A percentile compares a stretch with the other conserved stretches of the same genome.
Conservation (phyloP, 768 basidiomycete species). For the Termitomyces sp. region DNA sequence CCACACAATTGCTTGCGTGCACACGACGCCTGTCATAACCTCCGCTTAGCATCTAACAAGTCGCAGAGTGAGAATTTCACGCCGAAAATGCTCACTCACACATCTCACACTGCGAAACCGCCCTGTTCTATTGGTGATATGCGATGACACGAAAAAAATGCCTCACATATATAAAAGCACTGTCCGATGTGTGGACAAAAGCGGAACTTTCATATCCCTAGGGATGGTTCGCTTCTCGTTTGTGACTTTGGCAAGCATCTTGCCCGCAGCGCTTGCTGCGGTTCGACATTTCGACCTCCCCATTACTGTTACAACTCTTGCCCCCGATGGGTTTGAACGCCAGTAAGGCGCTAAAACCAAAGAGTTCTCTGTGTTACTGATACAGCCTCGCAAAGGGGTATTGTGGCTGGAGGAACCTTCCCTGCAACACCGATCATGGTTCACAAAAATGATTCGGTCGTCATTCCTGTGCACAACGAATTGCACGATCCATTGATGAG, state of each 20-base stretch:
- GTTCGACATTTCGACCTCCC: conserved; percentile 15
- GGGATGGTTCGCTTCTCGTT: conserved; percentile 13
- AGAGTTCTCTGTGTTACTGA: background rate
- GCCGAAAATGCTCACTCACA: conserved; percentile 1
- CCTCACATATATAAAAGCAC: conserved; percentile 15
- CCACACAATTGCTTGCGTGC: background rate
- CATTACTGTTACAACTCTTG: conserved; percentile 8
- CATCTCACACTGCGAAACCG: conserved; percentile 13
- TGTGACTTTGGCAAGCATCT: conserved; percentile 7
- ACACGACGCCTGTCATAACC: conserved; percentile 1
- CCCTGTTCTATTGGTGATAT: conserved; percentile 10
- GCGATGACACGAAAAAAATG: conserved; percentile 5
- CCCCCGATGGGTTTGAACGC: conserved; percentile 16
- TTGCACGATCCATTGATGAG: conserved; percentile 18
- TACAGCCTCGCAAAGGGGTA: conserved; percentile 4
- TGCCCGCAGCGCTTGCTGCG: conserved; percentile 15
- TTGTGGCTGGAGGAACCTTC: conserved; percentile 17
- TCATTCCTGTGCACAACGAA: conserved; percentile 17
- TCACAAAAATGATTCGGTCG: conserved; percentile 18
- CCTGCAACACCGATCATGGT: conserved; percentile 15
- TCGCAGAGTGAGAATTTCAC: conserved; percentile 7
- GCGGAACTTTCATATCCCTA: conserved; percentile 1
- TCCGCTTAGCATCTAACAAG: background rate
- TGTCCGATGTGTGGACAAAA: background rate
- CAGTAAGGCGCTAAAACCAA: conserved; percentile 1